phyloP scores from a whole-genome alignment of 2,329 filamentous ascomycete genomes.

The Raffaelea albimanens region DNA sequence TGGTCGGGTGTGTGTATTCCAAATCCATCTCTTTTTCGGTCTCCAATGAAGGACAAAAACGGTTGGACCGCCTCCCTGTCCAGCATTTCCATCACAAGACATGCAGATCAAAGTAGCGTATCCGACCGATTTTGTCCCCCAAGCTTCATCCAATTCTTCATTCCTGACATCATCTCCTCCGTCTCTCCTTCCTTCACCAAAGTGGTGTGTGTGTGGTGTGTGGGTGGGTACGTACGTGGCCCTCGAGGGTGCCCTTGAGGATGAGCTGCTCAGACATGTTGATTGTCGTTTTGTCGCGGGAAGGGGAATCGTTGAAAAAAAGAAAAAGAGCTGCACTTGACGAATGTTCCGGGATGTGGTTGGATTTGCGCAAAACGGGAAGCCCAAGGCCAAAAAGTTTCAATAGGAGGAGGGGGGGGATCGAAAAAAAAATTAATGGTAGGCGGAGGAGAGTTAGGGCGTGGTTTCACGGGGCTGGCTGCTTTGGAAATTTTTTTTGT shows the following conservation, averaged over 20 bases:
- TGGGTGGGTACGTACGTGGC: slow-evolving; percentile 60
- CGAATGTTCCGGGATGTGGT: slow-evolving; percentile 3
- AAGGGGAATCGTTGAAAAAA: not conserved
- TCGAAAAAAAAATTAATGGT: slow-evolving; percentile 1
- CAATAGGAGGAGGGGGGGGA: slow-evolving; percentile 1
- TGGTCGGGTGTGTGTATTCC: no score
- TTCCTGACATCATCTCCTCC: no score
- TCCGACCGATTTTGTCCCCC: no score
- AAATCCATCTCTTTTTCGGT: no score
- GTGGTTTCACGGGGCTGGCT: not conserved
- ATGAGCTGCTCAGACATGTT: slow-evolving; percentile 95
- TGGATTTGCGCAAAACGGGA: not conserved
- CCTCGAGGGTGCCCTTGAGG: slow-evolving; percentile 94
- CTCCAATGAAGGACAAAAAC: no score
- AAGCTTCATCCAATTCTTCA: no score
- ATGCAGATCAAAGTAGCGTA: no score
- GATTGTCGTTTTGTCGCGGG: slow-evolving; percentile 19
- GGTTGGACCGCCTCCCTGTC: no score
- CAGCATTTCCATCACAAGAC: no score
- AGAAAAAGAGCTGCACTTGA: not conserved
- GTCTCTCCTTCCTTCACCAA: not conserved
- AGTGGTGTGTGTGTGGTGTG: no score
- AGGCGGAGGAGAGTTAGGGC: slow-evolving; percentile 1
- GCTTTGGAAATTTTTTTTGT: slow-evolving; percentile 11
- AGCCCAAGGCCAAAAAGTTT: not conserved